Evolutionary conservation across 2,329 filamentous ascomycete species (phyloP).

Genomic region (Zymoseptoria ardabiliae): DNA sequence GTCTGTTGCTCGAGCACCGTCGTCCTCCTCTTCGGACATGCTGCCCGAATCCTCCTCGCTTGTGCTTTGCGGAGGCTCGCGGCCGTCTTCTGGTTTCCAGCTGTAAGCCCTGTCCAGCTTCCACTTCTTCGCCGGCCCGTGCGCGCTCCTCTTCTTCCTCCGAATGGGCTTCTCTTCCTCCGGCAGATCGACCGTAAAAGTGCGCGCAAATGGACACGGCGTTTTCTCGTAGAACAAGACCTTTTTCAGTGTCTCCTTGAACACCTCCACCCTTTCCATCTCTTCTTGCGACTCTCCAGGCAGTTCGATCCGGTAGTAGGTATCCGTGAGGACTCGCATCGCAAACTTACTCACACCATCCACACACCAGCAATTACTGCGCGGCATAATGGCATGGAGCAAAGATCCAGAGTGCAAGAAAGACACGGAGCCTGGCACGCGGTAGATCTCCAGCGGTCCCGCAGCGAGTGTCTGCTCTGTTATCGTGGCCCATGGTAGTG

Average conservation of each 20-base stretch:
- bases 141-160: slow-evolving; percentile 61
- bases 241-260: slow-evolving; percentile 63
- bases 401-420: slow-evolving; percentile 81
- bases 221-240: slow-evolving; percentile 84
- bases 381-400: slow-evolving; percentile 77
- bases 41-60: slow-evolving; percentile 17
- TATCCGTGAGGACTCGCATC: slow-evolving; percentile 72
- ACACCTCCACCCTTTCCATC: slow-evolving; percentile 53
- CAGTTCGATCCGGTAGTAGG: slow-evolving; percentile 86
- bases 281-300: slow-evolving; percentile 60
- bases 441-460: slow-evolving; percentile 74
- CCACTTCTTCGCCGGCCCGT: slow-evolving; percentile 47
- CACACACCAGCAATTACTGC: slow-evolving; percentile 90
- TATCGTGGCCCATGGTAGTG: slow-evolving; percentile 65
- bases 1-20: slow-evolving; percentile 6
- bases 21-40: slow-evolving; percentile 17
- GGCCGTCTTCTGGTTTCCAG: slow-evolving; percentile 40
- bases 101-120: slow-evolving; percentile 36
- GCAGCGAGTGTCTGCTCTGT: slow-evolving; percentile 75
- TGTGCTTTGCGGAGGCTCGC: slow-evolving; percentile 12
- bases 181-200: slow-evolving; percentile 67
- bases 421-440: slow-evolving; percentile 75
- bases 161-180: slow-evolving; percentile 56
- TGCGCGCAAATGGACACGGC: slow-evolving; percentile 72
- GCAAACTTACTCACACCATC: slow-evolving; percentile 79